Evolutionary conservation across 1,284 basidiomycete species (phyloP), one percentile per base, ranked within the genome.

Genomic region (Cerioporus squamosus): DNA sequence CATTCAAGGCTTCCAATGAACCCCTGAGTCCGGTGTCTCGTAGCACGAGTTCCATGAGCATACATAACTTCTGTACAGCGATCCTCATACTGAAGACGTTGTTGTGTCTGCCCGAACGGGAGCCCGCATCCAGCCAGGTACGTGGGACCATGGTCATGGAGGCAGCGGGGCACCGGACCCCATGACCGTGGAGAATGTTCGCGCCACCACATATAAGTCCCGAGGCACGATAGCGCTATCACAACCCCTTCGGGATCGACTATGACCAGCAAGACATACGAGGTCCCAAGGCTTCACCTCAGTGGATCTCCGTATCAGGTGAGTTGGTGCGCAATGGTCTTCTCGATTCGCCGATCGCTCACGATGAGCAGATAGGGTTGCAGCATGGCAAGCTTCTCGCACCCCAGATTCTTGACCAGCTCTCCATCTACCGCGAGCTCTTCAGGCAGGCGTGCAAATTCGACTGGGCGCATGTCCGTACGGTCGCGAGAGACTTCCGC

Each of bases 371-470:
- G 74, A 71, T 74, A 39, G 74, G 74, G 4, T 42, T 62, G 15
- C 63, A 66, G 47, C 74, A 76, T 56, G 74, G 74, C 10, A 58
- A 48, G 4, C 58, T 60, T 3, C 66, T 75, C 10, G 66, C 66
- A 2, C 31, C 61, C 6, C 70, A 72, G 58, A 72, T 76, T 36
- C 60, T 66, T 20, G 64, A 68, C 23, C 74, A 75, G 51, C 64
- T 76, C 2, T 36, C 45, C 5, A 71, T 75, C 54, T 76, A 76
- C 56, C 66, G 67, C 43, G 66, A 59, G 1, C 65, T 76, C 36
- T 75, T 76, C 61, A 62, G 64, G 26, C 59, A 65, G 33, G 61
- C 60, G 2, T 73, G 72, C 63, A 71, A 70, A 54, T 69, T 74
- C 48, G 65, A 71, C 36, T 76, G 74, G 74, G 51, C 63, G 2